Percentiles rank a stretch among this genome's conserved stretches.
phyloP scores from a whole-genome alignment of 768 basidiomycete species.

The Mycena crocata region DNA sequence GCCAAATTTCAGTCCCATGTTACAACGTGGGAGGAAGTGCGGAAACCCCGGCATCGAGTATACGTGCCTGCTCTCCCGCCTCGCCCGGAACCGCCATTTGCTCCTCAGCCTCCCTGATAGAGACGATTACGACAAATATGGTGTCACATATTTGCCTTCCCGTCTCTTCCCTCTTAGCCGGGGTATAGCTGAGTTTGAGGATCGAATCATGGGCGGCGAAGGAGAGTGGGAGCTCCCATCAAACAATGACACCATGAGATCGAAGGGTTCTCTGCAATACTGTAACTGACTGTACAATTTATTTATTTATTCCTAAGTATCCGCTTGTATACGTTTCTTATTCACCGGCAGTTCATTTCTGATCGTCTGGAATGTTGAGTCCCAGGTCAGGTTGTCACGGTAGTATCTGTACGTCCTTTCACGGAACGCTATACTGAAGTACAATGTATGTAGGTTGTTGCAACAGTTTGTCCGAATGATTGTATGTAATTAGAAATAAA shows the following conservation, averaged over 20 bases:
- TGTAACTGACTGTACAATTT: background rate
- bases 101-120: slow-evolving; percentile 17
- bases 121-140: slow-evolving; percentile 19
- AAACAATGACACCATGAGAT: slow-evolving; percentile 3
- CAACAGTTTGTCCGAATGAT: too few relatives aligned
- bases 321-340: too few relatives aligned
- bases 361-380: too few relatives aligned
- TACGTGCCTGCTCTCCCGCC: slow-evolving; percentile 1
- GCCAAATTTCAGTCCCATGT: slow-evolving; percentile 2
- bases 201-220: slow-evolving; percentile 15
- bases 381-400: too few relatives aligned
- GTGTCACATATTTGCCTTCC: background rate
- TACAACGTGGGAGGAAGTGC: background rate
- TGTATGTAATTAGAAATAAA: too few relatives aligned
- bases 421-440: too few relatives aligned
- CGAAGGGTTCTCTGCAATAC: background rate
- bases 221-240: slow-evolving; percentile 28
- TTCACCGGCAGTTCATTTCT: too few relatives aligned
- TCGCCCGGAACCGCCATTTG: slow-evolving; percentile 14
- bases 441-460: too few relatives aligned
- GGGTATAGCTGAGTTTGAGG: slow-evolving; percentile 25
- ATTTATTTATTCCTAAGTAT: background rate
- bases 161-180: slow-evolving; percentile 22
- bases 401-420: too few relatives aligned
- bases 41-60: slow-evolving; percentile 11